A percentile compares a stretch with the other conserved stretches of the same genome.
phyloP scores from a whole-genome alignment of 192 early-diverging fungal genomes.

The Phycomyces nitens region DNA sequence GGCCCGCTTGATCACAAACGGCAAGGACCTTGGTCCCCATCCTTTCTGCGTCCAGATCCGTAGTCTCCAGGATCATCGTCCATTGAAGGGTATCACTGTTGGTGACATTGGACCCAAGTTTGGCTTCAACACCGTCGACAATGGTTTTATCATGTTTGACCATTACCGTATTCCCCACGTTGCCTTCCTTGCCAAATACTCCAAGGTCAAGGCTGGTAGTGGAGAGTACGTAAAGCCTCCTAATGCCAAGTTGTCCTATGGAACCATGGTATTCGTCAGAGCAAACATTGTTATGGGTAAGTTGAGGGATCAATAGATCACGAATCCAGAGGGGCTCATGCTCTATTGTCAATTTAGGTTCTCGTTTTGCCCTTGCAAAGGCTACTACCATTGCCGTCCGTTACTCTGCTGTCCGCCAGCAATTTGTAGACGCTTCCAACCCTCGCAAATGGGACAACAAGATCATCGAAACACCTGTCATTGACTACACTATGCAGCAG shows the following conservation, averaged over 20 bases:
- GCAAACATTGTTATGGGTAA: constrained; percentile 66
- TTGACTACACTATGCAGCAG: constrained; percentile 80
- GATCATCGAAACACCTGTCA: constrained; percentile 61
- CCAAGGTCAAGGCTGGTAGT: constrained; percentile 58
- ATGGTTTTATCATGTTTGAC: constrained; percentile 82
- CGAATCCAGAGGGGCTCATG: neutral
- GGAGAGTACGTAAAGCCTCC: constrained; percentile 74
- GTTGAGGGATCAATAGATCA: neutral
- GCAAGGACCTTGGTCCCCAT: constrained; percentile 75
- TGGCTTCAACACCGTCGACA: constrained; percentile 82
- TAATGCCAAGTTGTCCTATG: constrained; percentile 78
- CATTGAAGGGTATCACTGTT: constrained; percentile 75
- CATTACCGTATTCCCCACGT: constrained; percentile 74
- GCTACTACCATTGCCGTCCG: constrained; percentile 70
- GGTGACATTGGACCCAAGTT: constrained; percentile 89
- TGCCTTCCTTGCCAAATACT: constrained; percentile 74
- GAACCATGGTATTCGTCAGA: constrained; percentile 83
- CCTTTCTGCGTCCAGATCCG: constrained; percentile 82
- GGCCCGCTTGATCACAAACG: constrained; percentile 70
- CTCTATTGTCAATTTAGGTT: constrained; percentile 21
- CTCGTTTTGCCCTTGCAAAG: constrained; percentile 56
- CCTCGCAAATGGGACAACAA: constrained; percentile 44
- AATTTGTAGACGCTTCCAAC: constrained; percentile 61
- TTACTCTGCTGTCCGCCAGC: constrained; percentile 68
- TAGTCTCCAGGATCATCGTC: constrained; percentile 65